Base-by-base conservation (phyloP, 2,329 filamentous ascomycete genomes). In the Didymella glomerata region DNA sequence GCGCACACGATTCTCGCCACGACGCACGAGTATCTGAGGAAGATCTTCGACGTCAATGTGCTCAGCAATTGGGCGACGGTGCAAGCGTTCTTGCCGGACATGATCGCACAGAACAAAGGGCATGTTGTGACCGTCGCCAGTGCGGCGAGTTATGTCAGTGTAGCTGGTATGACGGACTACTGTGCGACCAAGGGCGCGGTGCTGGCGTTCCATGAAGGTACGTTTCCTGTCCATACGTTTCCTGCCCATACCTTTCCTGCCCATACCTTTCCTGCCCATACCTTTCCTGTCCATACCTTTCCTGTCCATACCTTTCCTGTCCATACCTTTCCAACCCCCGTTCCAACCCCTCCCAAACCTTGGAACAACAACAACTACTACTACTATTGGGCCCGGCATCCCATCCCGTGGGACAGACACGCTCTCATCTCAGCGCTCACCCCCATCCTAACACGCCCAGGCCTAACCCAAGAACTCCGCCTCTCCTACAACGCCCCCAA, bases 81-180 rank as follows among this genome's bases (percentile, higher is more conserved):
- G 46, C 68, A 73, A 30, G 75, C 69, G 0, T 77, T 78, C 57
- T 57, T 78, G 7, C 76, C 76, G 2, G 66, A 68, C 45, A 78
- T 78, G 76, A 67, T 77, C 20, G 51, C 60, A 3, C 51, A 64
- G 18, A 72, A 77, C 55, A 80, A 68, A 70, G 85, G 85, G 2
- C 85, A 87, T 61, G 76, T 87, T 28, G 77, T 88, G 11, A 85
- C 83, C 0, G 78, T 87, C 14, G 84, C 85, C 2, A 84, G 81
- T 57, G 77, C 82, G 67, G 83, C 83, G 10, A 82, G 80, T 34
- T 86, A 83, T 65, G 57, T 84, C 5, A 74, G 76, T 0, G 62
- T 81, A 4, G 79, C 77, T 1, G 79, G 82, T 28, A 81, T 86
- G 61, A 80, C 80, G 10, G 83, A 85, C 61, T 87, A 86, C 68